Percentiles rank a stretch among this genome's conserved stretches.
Evolutionary conservation across 108 stramenopile species (phyloP).

Genomic region (Skeletonema tropicum): DNA sequence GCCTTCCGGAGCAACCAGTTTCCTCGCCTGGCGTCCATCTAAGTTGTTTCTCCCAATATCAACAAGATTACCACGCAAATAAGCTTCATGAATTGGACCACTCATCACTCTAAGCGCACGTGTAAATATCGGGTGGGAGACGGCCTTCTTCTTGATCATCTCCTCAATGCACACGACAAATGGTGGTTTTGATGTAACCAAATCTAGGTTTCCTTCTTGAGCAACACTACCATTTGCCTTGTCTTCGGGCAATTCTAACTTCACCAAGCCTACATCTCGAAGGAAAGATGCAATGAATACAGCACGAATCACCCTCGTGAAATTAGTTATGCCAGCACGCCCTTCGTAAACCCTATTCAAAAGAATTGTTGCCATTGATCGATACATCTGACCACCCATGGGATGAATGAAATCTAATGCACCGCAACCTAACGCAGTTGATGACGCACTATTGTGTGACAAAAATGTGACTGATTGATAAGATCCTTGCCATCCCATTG

Average conservation of each 20-base stretch:
- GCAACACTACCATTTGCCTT: conserved; percentile 12
- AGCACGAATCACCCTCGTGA: conserved; percentile 78
- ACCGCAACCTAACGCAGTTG: conserved; percentile 83
- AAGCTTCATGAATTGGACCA: conserved; percentile 75
- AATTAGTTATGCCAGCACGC: conserved; percentile 76
- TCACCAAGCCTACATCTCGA: conserved; percentile 63
- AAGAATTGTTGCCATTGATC: conserved; percentile 70
- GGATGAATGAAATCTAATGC: conserved; percentile 85
- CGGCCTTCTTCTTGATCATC: conserved; percentile 77
- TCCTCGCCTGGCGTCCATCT: conserved; percentile 54
- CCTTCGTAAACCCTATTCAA: conserved; percentile 69
- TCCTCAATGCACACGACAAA: conserved; percentile 87
- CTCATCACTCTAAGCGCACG: conserved; percentile 79
- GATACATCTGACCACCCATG: conserved; percentile 78
- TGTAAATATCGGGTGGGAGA: conserved; percentile 82
- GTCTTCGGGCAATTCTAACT: conserved; percentile 53
- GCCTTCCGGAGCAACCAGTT: conserved; percentile 79
- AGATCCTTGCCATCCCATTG: conserved; percentile 86
- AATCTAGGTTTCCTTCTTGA: conserved; percentile 16
- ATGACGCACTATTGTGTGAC: conserved; percentile 78
- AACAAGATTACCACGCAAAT: conserved; percentile 79
- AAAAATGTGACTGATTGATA: conserved; percentile 76
- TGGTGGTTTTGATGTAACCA: conserved; percentile 45
- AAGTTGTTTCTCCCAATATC: conserved; percentile 72
- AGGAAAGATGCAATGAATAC: conserved; percentile 80